Evolutionary conservation across 1,284 basidiomycete species (phyloP), one percentile per base, ranked within the genome.

Genomic region (Tilletia setariae): DNA sequence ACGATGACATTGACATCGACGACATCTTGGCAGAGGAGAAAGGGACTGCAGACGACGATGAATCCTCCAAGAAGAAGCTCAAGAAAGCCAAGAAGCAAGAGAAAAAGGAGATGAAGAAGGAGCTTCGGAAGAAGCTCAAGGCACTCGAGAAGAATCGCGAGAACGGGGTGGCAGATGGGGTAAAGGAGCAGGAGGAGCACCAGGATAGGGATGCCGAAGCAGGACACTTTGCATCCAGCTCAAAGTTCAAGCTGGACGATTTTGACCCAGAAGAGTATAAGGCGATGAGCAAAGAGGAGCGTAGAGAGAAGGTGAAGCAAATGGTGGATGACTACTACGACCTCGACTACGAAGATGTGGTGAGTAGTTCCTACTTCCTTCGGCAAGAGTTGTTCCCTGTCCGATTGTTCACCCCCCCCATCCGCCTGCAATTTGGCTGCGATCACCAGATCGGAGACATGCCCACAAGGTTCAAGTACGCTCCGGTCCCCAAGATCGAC

Each of bases 331-430:
- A 94, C 80, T 86, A 98, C 65, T 91, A 93, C 82, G 88, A 86
- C 35, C 86, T 98, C 21, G 94, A 97, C 75, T 96, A 97, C 85
- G 97, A 98, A 83, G 94, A 97, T 81, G 88, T 96, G 86, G 93
- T 94, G 72, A 77, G 90, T 84, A 2, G 32, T 25, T 32, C n/a
- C 49, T 63, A 40, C 11, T n/a, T n/a, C n/a, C n/a, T n/a, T n/a
- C n/a, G n/a, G n/a, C n/a, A n/a, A n/a, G n/a, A n/a, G n/a, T n/a
- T n/a, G n/a, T n/a, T n/a, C n/a, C n/a, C n/a, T n/a, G n/a, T n/a
- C n/a, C n/a, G n/a, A 40, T 40, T 40, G 35, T 11, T 40, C 4
- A 40, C 6, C 35, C 35, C 6, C 35, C 6, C 4, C 35, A 6
- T 40, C 35, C 21, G 6, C 32, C 6, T 62, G 4, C 21, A 4